Percentiles rank a stretch among this genome's conserved stretches.
These are phyloP conservation scores for Nidularia sp. DNA, from an alignment of 768 basidiomycete species.

Conservation along the genomic window DNA sequence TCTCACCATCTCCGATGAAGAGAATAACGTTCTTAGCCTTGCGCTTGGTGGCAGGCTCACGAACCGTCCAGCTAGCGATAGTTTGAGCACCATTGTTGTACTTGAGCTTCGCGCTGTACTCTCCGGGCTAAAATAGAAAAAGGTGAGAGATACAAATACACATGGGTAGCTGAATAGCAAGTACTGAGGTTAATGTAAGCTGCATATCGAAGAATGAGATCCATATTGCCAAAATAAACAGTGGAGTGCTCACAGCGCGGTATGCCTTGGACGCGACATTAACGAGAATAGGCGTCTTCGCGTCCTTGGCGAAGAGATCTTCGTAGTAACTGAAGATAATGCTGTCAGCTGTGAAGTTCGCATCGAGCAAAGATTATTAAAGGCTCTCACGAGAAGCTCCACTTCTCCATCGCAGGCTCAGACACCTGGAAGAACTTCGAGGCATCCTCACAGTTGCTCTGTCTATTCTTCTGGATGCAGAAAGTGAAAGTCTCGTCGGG, in stretches of 20 bases:
- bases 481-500: constrained; percentile 35
- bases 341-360: background rate
- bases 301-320: constrained; percentile 38
- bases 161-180: background rate
- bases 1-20: constrained; percentile 42
- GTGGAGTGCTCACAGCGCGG: constrained; percentile 26
- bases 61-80: constrained; percentile 34
- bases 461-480: constrained; percentile 25
- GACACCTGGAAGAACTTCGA: constrained; percentile 29
- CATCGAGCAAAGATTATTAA: background rate
- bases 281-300: constrained; percentile 22
- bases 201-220: too few relatives aligned
- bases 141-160: background rate
- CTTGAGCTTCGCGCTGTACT: constrained; percentile 31
- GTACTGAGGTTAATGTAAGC: background rate
- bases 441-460: constrained; percentile 27
- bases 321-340: constrained; percentile 31
- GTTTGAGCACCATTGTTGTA: constrained; percentile 30
- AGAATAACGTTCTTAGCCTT: constrained; percentile 40
- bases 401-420: constrained; percentile 30
- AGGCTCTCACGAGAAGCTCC: constrained; percentile 31
- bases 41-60: constrained; percentile 24
- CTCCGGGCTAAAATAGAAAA: constrained; percentile 23
- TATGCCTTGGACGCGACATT: constrained; percentile 40
- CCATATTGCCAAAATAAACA: background rate